These are phyloP conservation scores for Aspergillus floridensis DNA, from an alignment of 2,329 filamentous ascomycete species.

Conservation along the genomic window DNA sequence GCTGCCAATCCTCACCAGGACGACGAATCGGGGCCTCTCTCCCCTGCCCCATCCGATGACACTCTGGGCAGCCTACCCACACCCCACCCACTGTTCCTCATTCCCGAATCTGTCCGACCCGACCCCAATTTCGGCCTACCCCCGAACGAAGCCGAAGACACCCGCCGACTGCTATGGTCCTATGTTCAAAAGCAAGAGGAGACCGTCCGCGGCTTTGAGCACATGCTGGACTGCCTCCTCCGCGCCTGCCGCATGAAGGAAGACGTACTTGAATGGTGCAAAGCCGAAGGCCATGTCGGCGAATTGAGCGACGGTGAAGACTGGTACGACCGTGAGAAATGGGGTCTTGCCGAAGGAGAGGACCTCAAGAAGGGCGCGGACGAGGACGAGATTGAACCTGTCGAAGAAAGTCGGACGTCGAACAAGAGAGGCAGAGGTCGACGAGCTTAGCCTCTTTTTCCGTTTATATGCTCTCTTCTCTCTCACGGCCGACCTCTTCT, in stretches of 20 bases:
- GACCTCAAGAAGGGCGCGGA: conserved; percentile 61
- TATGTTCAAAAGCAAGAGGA: conserved; percentile 68
- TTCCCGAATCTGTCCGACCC: conserved; percentile 50
- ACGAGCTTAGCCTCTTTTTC: conserved; percentile 26
- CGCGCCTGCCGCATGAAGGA: conserved; percentile 60
- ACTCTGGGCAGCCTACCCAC: conserved; percentile 34
- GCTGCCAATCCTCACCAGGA: conserved; percentile 30
- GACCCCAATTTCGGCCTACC: conserved; percentile 59
- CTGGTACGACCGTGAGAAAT: conserved; percentile 64
- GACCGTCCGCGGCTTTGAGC: conserved; percentile 56
- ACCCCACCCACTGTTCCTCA: conserved; percentile 58
- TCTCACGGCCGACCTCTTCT: conserved; percentile 6
- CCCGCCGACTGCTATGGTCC: conserved; percentile 57
- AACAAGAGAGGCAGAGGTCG: conserved; percentile 42
- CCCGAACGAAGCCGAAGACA: conserved; percentile 60
- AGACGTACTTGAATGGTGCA: conserved; percentile 59
- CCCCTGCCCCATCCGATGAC: conserved; percentile 29
- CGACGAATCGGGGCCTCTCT: conserved; percentile 22
- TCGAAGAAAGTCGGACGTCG: conserved; percentile 40
- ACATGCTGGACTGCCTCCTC: conserved; percentile 56
- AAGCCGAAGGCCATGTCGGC: conserved; percentile 61
- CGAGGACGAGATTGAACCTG: conserved; percentile 58
- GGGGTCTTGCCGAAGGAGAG: conserved; percentile 54
- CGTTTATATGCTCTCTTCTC: conserved; percentile 5
- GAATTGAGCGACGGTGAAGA: conserved; percentile 68